Base-by-base conservation (phyloP, 2,329 filamentous ascomycete species). In the Dryadomyces sulphureus region DNA sequence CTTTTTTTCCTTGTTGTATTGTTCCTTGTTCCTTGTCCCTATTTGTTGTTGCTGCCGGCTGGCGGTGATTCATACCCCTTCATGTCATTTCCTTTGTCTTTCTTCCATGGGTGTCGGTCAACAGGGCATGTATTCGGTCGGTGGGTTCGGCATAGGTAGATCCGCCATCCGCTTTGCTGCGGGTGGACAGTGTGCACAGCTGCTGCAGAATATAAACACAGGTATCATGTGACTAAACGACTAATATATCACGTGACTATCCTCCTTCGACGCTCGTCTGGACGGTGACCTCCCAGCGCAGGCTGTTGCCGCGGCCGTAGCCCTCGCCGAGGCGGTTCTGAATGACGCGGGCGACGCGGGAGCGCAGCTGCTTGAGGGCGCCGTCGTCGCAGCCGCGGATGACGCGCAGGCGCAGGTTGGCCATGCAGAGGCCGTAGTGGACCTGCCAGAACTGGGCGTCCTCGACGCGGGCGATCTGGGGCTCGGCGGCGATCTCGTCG, bases 381-480 rank as follows among this genome's bases (percentile, higher is more conserved):
- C 81, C 76, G 50, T 92, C 86, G 50, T 92, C 86, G 40, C 63
- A 68, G 5, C 80, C 81, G 51, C 65, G 68, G 5, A 66, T 60
- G 22, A 94, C 75, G 49, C 80, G 75, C 19, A 98, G 64, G 61
- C 87, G 93, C 53, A 98, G 62, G 59, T 93, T 95, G 8, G 92
- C 92, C 83, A 96, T 94, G 58, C 88, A 94, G 36, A 96, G 70
- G 2, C 90, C 89, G 60, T 96, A 95, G 63, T 98, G 92, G 14
- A 95, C 92, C 66, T 98, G 92, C 92, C 92, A 98, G 62, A 98
- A 94, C 59, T 88, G 81, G 2, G 89, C 90, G 57, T 95, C 89
- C 48, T 95, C 86, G 41, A 98, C 79, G 1, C 74, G 73, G 39
- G 75, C 74, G 22, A 96, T 79, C 46, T 75, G 73, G 2, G 84